phyloP scores from a whole-genome alignment of 495 filamentous ascomycete species.

The Amniculicola lignicola region DNA sequence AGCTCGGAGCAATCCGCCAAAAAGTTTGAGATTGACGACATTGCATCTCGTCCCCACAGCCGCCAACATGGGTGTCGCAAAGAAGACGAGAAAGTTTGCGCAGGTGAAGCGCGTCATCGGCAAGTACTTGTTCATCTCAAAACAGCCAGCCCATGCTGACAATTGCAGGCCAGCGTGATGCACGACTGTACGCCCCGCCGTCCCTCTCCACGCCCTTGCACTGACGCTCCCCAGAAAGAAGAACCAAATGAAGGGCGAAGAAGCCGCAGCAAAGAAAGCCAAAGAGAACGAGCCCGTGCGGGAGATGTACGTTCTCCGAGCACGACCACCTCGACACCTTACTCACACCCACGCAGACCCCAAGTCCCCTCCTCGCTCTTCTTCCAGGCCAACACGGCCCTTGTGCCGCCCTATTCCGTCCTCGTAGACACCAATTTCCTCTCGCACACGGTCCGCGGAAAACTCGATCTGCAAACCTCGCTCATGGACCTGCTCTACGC shows the following conservation, averaged over 20 bases:
- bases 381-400: slow-evolving; percentile 89
- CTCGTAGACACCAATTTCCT: slow-evolving; percentile 91
- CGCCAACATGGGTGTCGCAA: slow-evolving; percentile 45
- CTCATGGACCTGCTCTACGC: slow-evolving; percentile 82
- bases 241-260: slow-evolving; percentile 51
- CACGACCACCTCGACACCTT: slow-evolving; percentile 8
- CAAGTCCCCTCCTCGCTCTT: slow-evolving; percentile 77
- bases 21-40: background rate
- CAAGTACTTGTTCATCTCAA: background rate
- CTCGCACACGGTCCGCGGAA: slow-evolving; percentile 82
- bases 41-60: background rate
- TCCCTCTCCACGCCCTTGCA: background rate
- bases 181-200: slow-evolving; percentile 40
- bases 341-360: slow-evolving; percentile 20
- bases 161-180: slow-evolving; percentile 49
- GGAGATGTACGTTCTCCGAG: slow-evolving; percentile 54
- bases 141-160: slow-evolving; percentile 28
- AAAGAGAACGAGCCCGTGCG: slow-evolving; percentile 55
- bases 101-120: slow-evolving; percentile 49
- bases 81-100: slow-evolving; percentile 52
- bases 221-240: slow-evolving; percentile 43
- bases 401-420: slow-evolving; percentile 83
- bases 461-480: slow-evolving; percentile 78
- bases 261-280: slow-evolving; percentile 54
- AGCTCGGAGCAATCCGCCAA: slow-evolving; percentile 2